A percentile compares a stretch with the other conserved stretches of the same genome.
These are phyloP conservation scores for Daldinia caldariorum DNA, from an alignment of 495 filamentous ascomycete genomes.

Conservation along the genomic window DNA sequence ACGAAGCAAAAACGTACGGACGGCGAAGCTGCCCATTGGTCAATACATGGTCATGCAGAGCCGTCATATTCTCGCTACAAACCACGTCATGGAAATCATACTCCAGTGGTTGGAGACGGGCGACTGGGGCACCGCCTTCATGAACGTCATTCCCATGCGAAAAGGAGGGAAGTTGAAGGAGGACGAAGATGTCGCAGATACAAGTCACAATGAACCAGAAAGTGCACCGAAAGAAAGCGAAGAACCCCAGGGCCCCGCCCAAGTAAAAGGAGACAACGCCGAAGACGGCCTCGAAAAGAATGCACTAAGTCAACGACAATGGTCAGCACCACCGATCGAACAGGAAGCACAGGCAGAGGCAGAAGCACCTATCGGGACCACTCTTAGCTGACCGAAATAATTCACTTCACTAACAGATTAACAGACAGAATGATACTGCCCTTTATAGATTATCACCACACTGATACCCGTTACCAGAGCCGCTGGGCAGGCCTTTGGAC, in stretches of 20 bases:
- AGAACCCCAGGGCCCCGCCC: slow-evolving; percentile 17
- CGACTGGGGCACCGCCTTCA: slow-evolving; percentile 90
- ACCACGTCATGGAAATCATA: slow-evolving; percentile 98
- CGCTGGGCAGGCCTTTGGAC: background rate
- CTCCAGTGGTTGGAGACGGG: slow-evolving; percentile 85
- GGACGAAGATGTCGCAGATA: slow-evolving; percentile 36
- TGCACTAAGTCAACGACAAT: slow-evolving; percentile 26
- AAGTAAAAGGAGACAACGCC: slow-evolving; percentile 46
- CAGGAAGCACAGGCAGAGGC: slow-evolving; percentile 6
- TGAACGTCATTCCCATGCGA: slow-evolving; percentile 83
- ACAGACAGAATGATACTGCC: background rate
- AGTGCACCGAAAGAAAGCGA: slow-evolving; percentile 38
- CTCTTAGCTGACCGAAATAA: slow-evolving; percentile 6
- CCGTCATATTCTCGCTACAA: slow-evolving; percentile 84
- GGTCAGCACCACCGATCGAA: slow-evolving; percentile 26
- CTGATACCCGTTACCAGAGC: background rate
- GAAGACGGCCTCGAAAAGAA: slow-evolving; percentile 46
- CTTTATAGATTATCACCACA: background rate
- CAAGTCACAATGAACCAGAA: slow-evolving; percentile 39
- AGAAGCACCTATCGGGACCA: background rate
- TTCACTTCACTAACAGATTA: background rate
- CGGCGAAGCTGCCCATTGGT: slow-evolving; percentile 90
- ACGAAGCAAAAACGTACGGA: slow-evolving; percentile 75
- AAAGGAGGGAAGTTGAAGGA: slow-evolving; percentile 73
- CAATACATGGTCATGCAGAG: slow-evolving; percentile 90